Evolutionary conservation across 495 filamentous ascomycete species (phyloP).

Genomic region (Hypoxylon rickii): DNA sequence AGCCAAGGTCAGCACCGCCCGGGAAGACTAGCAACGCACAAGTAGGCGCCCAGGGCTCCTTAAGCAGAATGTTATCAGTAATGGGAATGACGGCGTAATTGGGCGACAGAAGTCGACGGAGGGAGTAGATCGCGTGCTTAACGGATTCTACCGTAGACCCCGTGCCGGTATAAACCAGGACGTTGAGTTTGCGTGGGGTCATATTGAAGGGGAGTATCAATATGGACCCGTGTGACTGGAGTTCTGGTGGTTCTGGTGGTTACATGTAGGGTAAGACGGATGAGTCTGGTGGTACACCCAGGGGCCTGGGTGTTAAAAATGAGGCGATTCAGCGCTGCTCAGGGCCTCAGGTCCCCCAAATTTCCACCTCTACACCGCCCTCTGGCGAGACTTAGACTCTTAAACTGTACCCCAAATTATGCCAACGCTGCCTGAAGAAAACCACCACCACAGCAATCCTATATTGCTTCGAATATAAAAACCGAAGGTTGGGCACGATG

Average conservation of each 20-base stretch:
- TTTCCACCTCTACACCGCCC: constrained; percentile 27
- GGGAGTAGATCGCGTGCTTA: constrained; percentile 83
- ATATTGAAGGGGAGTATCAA: constrained; percentile 49
- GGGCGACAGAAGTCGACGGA: constrained; percentile 86
- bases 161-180: constrained; percentile 84
- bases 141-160: constrained; percentile 88
- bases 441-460: background rate
- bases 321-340: constrained; percentile 14
- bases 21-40: constrained; percentile 92
- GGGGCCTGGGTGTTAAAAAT: constrained; percentile 7
- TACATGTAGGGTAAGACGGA: background rate
- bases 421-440: too few species aligned
- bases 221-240: constrained; percentile 2
- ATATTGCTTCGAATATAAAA: background rate
- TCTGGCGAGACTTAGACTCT: constrained; percentile 21
- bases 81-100: constrained; percentile 92
- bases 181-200: constrained; percentile 72
- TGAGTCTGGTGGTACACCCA: background rate
- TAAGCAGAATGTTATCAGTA: constrained; percentile 74
- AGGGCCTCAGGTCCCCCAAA: constrained; percentile 25
- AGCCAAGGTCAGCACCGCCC: constrained; percentile 92
- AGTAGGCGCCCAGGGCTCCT: constrained; percentile 87
- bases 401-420: constrained; percentile 6
- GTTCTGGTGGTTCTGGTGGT: background rate
- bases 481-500: constrained; percentile 42